A percentile compares a stretch with the other conserved stretches of the same genome.
Evolutionary conservation across 345 rosid species (phyloP).

Genomic region (Moricandia moricandioides): DNA sequence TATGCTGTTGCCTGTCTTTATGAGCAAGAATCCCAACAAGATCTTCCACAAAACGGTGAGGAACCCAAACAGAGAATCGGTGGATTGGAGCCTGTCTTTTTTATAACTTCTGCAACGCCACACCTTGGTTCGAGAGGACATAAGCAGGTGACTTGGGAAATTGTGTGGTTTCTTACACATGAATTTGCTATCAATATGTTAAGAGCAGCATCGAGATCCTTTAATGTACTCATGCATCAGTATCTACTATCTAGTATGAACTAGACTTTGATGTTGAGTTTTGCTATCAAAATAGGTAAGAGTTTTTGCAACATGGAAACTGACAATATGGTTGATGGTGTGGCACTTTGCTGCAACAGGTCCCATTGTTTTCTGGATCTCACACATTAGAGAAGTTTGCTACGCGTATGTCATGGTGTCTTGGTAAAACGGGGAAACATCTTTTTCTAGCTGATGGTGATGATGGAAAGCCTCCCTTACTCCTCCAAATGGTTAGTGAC

Average conservation of each 20-base stretch:
- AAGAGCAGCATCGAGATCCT: not conserved
- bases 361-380: constrained; percentile 69
- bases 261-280: not conserved
- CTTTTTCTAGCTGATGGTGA: constrained; percentile 64
- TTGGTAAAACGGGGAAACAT: constrained; percentile 87
- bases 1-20: constrained; percentile 83
- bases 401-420: constrained; percentile 51
- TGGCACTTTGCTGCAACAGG: constrained; percentile 41
- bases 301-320: not conserved
- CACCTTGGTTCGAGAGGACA: constrained; percentile 91
- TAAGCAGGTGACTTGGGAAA: constrained; percentile 59
- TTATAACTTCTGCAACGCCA: constrained; percentile 82
- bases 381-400: constrained; percentile 62
- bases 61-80: constrained; percentile 52
- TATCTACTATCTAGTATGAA: not conserved
- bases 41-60: constrained; percentile 42
- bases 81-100: constrained; percentile 75
- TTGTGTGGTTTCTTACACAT: no score
- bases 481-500: constrained; percentile 68
- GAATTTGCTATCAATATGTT: not conserved
- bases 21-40: constrained; percentile 34
- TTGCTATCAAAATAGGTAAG: not conserved
- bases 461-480: constrained; percentile 71
- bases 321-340: not conserved
- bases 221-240: not conserved